A percentile compares a stretch with the other conserved stretches of the same genome.
phyloP scores from a whole-genome alignment of 192 early-diverging fungal genomes.

The Backusella circina region DNA sequence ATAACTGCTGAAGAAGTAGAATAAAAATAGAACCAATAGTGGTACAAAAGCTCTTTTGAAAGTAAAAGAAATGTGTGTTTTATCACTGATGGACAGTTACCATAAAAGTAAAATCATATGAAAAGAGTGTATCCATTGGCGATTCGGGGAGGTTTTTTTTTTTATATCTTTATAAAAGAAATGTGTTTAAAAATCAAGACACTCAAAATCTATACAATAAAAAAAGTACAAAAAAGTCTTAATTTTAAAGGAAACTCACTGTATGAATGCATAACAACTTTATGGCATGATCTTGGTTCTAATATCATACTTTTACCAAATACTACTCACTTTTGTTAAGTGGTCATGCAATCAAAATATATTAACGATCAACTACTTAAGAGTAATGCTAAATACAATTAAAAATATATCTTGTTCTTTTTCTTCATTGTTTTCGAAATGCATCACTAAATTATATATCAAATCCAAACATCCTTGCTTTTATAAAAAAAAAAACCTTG shows the following conservation, averaged over 20 bases:
- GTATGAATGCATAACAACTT: too few relatives aligned
- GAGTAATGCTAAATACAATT: too few relatives aligned
- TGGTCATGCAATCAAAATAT: too few relatives aligned
- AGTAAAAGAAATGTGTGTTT: background rate
- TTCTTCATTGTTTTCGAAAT: background rate
- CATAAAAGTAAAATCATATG: background rate
- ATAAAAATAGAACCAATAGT: background rate
- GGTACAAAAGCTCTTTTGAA: background rate
- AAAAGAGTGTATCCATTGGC: background rate
- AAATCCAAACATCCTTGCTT: background rate
- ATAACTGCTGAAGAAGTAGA: too few relatives aligned
- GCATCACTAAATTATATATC: background rate
- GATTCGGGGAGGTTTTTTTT: background rate
- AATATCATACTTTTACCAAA: too few relatives aligned
- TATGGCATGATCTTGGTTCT: too few relatives aligned
- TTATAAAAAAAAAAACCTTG: too few relatives aligned
- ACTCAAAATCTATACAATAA: too few relatives aligned
- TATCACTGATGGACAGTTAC: background rate
- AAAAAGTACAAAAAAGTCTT: too few relatives aligned
- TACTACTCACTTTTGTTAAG: too few relatives aligned
- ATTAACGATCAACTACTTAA: too few relatives aligned
- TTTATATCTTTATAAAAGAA: background rate
- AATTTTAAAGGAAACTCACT: too few relatives aligned
- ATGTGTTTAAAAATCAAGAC: background rate
- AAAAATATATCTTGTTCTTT: background rate